Conservation (phyloP, 2,329 filamentous ascomycete species). For the Cercospora zeae-maydis region DNA sequence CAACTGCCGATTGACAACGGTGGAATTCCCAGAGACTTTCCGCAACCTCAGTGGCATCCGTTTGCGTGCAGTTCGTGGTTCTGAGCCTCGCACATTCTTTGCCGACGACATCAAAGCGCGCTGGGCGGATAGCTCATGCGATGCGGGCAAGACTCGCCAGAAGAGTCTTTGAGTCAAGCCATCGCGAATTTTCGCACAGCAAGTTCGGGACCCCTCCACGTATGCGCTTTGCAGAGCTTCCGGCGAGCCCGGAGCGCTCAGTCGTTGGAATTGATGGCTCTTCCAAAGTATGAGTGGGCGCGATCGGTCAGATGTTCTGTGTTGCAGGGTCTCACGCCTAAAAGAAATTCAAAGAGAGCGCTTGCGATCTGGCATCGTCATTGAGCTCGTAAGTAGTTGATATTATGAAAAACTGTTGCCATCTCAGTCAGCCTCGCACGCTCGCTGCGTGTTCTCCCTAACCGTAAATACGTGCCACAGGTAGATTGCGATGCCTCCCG, state of each 20-base stretch:
- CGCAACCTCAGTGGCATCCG: constrained; percentile 47
- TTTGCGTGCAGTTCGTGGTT: constrained; percentile 45
- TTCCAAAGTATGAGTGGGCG: background rate
- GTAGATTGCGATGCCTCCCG: background rate
- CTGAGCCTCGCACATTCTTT: constrained; percentile 42
- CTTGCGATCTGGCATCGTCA: constrained; percentile 7
- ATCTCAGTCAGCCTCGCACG: background rate
- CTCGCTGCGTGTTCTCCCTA: background rate
- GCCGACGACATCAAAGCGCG: constrained; percentile 48
- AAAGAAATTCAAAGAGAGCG: background rate
- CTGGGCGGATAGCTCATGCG: constrained; percentile 51
- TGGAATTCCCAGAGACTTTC: constrained; percentile 43
- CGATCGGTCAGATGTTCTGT: background rate
- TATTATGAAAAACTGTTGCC: constrained; percentile 10
- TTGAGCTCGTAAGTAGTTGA: constrained; percentile 7
- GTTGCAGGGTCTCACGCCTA: background rate
- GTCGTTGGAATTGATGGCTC: background rate
- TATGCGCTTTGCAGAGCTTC: background rate
- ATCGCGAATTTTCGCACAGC: background rate
- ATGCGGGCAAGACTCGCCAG: constrained; percentile 60
- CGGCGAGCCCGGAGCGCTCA: background rate
- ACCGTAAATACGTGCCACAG: background rate
- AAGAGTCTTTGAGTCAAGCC: constrained; percentile 3
- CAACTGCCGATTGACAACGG: constrained; percentile 43
- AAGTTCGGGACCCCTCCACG: background rate